phyloP scores from a whole-genome alignment of 352 stramenopile genomes.

The Phytophthora macrochlamydospora region DNA sequence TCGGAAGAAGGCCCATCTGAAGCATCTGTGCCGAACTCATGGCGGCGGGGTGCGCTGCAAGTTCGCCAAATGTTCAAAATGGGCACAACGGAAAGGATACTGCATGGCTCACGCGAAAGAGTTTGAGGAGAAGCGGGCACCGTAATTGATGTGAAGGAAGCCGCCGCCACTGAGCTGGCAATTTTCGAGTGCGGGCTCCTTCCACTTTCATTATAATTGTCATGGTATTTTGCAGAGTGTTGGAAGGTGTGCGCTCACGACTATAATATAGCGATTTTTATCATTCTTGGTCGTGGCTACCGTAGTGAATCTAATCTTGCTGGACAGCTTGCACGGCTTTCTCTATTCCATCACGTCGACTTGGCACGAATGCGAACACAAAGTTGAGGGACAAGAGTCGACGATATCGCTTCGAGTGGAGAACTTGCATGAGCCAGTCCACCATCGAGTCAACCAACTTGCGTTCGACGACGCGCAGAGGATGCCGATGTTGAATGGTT shows the following conservation, averaged over 20 bases:
- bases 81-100: slow-evolving; percentile 88
- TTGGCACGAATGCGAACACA: neutral
- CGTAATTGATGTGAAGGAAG: slow-evolving; percentile 2
- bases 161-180: neutral
- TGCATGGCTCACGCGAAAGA: slow-evolving; percentile 91
- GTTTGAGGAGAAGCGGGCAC: slow-evolving; percentile 36
- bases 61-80: slow-evolving; percentile 80
- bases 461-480: neutral
- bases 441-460: neutral
- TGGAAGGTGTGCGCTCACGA: slow-evolving; percentile 20
- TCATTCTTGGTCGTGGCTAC: slow-evolving; percentile 11
- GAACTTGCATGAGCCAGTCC: neutral
- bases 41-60: slow-evolving; percentile 87
- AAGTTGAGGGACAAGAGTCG: neutral
- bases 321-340: slow-evolving; percentile 1
- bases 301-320: slow-evolving; percentile 27
- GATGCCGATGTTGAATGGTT: neutral
- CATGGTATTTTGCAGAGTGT: slow-evolving; percentile 24
- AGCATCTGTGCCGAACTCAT: slow-evolving; percentile 86
- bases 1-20: slow-evolving; percentile 87
- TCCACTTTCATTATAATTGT: slow-evolving; percentile 38
- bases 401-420: neutral
- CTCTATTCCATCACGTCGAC: neutral
- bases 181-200: slow-evolving; percentile 1
- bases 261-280: slow-evolving; percentile 39